Evolutionary conservation across 805 yeast species (phyloP), one percentile per base, ranked within the genome.

Genomic region (Maudiozyma saulgeensis): DNA sequence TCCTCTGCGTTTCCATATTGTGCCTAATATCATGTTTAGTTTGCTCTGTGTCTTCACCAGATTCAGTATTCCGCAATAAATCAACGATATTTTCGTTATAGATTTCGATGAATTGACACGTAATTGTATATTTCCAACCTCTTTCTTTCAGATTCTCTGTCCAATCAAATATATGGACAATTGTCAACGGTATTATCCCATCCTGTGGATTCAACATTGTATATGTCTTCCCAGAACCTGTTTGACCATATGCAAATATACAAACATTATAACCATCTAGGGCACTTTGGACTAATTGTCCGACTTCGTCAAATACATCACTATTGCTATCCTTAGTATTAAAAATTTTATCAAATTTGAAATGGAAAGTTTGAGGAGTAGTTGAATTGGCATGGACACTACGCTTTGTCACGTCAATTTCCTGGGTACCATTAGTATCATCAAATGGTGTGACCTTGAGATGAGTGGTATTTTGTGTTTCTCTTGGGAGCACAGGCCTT

Each of bases 201-300:
- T 83, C 84, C 1, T 66, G 59, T 0, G 77, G 68, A 25, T 75
- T 69, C 1, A 89, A 77, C 98, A 91, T 93, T 0, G 99, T 93
- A 63, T 68, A 82, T 0, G 98, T 91, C 63, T 91, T 91, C 3
- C 99, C 99, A 0, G 97, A 84, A 0, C 93, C 96, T 0, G 99
- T 93, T 66, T 91, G 99, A 1, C 99, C 99, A 64, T 93, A 91
- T 0, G 98, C 96, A 70, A 91, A 88, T 1, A 93, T 87, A 65
- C 97, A 89, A 2, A 89, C 96, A 57, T 88, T 88, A 60, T 74
- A 81, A 0, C 99, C 99, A 66, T 91, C 95, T 13, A 90, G 64
- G 0, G 95, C 81, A 70, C 77, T 87, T 63, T 88, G 96, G 1
- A 91, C 81, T 21, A 91, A 67, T 63, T 89, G 96, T 2, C 93